Base-by-base conservation (phyloP, 2,329 filamentous ascomycete genomes). In the Podosphaera xanthii region DNA sequence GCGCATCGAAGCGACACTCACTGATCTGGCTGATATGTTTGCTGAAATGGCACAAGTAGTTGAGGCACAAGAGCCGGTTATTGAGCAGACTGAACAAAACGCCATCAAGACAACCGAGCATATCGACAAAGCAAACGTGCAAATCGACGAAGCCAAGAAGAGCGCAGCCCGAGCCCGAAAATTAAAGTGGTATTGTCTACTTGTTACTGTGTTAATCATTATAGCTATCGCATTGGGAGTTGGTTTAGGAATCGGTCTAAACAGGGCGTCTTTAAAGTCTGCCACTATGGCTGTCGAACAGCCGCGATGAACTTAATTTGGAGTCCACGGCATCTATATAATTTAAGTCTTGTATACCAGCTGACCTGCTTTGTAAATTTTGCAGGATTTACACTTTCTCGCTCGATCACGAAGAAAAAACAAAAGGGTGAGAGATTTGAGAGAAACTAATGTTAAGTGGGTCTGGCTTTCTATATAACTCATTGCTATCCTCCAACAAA, bases 141-240 rank as follows among this genome's bases (percentile, higher is more conserved):
- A 91, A 65, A 79, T 91, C 61, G 76, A 77, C 64, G 76, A 80
- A 67, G 86, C 82, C 61, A 86, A 84, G 64, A 75, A 78, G 63
- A 78, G 78, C 65, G 86, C 85, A 57, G 76, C 78, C 64, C 77
- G 80, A 65, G 77, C 79, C 65, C 78, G 85, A 66, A 86, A 82
- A 74, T 78, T 87, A 72, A 91, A 91, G 76, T 90, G 87, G 86
- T 88, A 80, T 78, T 87, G 83, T 68, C 73, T 86, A 62, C 71
- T 81, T 62, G 74, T 89, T 61, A 73, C 74, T 55, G 64, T 80
- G 31, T 72, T 83, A 68, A 79, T 82, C 69, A 70, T 80, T 66
- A 69, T 83, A 58, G 78, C 75, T 59, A 75, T 83, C 62, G 78
- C 75, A 60, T 68, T 82, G 12, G 77, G 76, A 56, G 67, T 81